These are phyloP conservation scores for Pseudogymnoascus sp. DNA, from an alignment of 2,329 filamentous ascomycete genomes.

Conservation along the genomic window DNA sequence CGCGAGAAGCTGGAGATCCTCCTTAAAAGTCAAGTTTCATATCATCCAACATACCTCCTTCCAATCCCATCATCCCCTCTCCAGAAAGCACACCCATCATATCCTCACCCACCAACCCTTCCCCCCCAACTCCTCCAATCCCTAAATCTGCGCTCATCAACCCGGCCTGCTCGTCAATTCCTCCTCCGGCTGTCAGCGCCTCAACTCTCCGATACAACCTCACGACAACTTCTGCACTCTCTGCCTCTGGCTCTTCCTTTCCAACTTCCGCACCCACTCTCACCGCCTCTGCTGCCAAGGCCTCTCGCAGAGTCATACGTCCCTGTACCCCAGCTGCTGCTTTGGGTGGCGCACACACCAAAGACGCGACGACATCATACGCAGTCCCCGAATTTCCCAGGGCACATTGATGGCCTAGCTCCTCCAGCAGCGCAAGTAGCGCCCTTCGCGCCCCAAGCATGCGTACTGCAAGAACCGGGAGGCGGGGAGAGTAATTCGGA, in stretches of 20 bases:
- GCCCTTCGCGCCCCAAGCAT: conserved; percentile 56
- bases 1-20: neutral
- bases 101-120: conserved; percentile 1
- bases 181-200: conserved; percentile 16
- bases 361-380: conserved; percentile 61
- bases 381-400: conserved; percentile 52
- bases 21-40: conserved; percentile 12
- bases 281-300: conserved; percentile 15
- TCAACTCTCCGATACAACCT: conserved; percentile 28
- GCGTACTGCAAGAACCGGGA: conserved; percentile 54
- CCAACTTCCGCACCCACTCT: neutral
- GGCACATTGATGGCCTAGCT: conserved; percentile 56
- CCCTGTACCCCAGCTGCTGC: conserved; percentile 20
- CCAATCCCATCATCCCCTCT: conserved; percentile 10
- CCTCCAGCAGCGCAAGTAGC: conserved; percentile 57
- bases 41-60: conserved; percentile 12
- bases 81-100: conserved; percentile 10
- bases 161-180: conserved; percentile 12
- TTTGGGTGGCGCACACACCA: conserved; percentile 58
- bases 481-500: conserved; percentile 65
- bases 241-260: neutral
- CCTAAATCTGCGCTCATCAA: neutral
- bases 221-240: conserved; percentile 23
- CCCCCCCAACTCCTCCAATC: neutral
- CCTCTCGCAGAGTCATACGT: conserved; percentile 26